These are phyloP conservation scores for Tetrahymena malaccensis DNA, from an alignment of 73 alveolate species.

Conservation along the genomic window DNA sequence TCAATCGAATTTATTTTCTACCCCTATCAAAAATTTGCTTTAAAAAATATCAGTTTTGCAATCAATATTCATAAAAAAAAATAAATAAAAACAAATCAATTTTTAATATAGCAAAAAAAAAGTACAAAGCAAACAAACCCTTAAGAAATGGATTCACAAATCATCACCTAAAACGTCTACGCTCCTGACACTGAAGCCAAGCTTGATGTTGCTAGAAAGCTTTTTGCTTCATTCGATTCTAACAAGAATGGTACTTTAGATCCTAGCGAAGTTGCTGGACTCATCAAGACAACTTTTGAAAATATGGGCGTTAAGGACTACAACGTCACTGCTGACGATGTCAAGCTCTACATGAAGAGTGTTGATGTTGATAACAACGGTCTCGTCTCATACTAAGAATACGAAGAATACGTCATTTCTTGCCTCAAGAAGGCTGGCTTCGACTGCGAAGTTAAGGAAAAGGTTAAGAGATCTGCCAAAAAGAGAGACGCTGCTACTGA, in stretches of 20 bases:
- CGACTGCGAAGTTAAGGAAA: neutral
- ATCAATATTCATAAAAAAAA: neutral
- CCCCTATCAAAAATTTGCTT: neutral
- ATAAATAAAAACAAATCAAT: neutral
- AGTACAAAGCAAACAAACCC: neutral
- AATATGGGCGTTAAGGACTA: conserved; percentile 22
- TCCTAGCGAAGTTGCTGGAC: conserved; percentile 10
- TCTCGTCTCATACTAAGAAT: conserved; percentile 22
- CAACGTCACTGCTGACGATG: conserved; percentile 28
- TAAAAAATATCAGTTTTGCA: neutral
- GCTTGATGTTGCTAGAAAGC: conserved; percentile 41
- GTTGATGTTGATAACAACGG: conserved; percentile 33
- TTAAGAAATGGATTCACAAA: neutral
- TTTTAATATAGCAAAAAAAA: neutral
- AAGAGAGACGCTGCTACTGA: conserved; percentile 6
- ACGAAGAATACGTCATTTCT: conserved; percentile 31
- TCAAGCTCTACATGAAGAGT: conserved; percentile 24
- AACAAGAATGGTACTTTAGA: conserved; percentile 13
- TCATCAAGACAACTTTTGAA: conserved; percentile 10
- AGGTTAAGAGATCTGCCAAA: neutral
- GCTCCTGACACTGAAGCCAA: conserved; percentile 13
- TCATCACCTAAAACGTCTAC: neutral
- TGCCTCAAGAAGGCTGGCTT: conserved; percentile 30
- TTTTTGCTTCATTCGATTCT: conserved; percentile 22
- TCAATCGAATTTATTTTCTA: neutral